Conservation (phyloP, 495 filamentous ascomycete genomes). For the Lasiosphaeris hirsuta region DNA sequence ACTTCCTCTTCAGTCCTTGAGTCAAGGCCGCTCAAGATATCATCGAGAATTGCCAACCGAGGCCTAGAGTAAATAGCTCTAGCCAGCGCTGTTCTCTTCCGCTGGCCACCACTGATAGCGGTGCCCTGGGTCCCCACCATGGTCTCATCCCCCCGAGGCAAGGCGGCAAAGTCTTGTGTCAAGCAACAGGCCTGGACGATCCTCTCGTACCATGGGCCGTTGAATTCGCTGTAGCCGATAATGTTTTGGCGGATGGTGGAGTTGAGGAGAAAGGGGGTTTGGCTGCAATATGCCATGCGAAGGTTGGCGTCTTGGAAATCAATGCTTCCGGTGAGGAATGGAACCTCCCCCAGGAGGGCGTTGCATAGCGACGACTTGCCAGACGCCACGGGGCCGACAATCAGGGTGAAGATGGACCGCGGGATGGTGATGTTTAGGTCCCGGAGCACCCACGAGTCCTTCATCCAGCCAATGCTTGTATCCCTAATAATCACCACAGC, state of each 20-base stretch:
- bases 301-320: not conserved
- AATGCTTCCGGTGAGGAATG: conserved; percentile 24
- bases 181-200: not conserved
- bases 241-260: conserved; percentile 33
- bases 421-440: conserved; percentile 3
- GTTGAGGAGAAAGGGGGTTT: conserved; percentile 39
- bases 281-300: conserved; percentile 32
- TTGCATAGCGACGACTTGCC: conserved; percentile 37
- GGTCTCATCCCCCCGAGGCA: not conserved
- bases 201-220: not conserved
- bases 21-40: not conserved
- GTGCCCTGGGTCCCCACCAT: not conserved
- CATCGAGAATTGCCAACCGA: not conserved
- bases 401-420: conserved; percentile 5
- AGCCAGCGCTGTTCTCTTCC: not conserved
- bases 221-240: conserved; percentile 26
- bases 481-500: conserved; percentile 24
- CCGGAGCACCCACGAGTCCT: not conserved
- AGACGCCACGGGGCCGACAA: conserved; percentile 35
- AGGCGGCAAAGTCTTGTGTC: not conserved
- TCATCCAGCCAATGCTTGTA: conserved; percentile 33
- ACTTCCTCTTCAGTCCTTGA: not conserved
- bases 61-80: not conserved
- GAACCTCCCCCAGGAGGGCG: conserved; percentile 27
- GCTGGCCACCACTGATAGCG: not conserved